phyloP scores from a whole-genome alignment of 2,329 filamentous ascomycete species.

The Diaporthe citriasiana region DNA sequence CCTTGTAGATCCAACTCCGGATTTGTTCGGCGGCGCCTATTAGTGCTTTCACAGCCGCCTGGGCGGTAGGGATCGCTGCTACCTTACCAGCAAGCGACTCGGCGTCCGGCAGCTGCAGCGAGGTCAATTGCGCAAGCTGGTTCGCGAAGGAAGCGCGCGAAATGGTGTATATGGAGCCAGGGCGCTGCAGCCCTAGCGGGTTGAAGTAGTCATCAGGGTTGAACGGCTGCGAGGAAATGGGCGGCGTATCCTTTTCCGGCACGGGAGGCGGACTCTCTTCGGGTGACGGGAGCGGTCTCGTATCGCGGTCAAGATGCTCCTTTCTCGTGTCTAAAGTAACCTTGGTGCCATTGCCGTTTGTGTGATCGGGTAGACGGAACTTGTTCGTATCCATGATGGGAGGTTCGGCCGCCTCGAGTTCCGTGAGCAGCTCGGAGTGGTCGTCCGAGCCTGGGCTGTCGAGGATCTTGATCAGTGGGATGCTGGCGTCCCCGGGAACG shows the following conservation, averaged over 20 bases:
- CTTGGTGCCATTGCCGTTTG: constrained; percentile 77
- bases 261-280: constrained; percentile 57
- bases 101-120: constrained; percentile 89
- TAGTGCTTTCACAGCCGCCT: constrained; percentile 85
- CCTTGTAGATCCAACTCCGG: constrained; percentile 92
- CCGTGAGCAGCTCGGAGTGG: constrained; percentile 60
- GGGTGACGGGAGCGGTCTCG: constrained; percentile 57
- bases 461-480: constrained; percentile 47
- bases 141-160: constrained; percentile 93
- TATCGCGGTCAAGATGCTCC: constrained; percentile 69
- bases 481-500: constrained; percentile 43
- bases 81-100: constrained; percentile 87
- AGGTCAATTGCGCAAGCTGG: constrained; percentile 92
- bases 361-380: constrained; percentile 80
- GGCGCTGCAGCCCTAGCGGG: constrained; percentile 74
- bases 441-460: constrained; percentile 48
- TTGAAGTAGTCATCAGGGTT: constrained; percentile 76
- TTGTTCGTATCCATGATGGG: constrained; percentile 80
- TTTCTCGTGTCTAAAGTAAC: constrained; percentile 69
- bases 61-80: constrained; percentile 85
- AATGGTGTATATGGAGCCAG: constrained; percentile 93
- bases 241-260: constrained; percentile 64
- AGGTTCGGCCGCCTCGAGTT: constrained; percentile 64
- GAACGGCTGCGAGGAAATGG: constrained; percentile 52
- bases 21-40: constrained; percentile 94